phyloP scores from a whole-genome alignment of 352 stramenopile genomes.

The Phytophthora megakarya region DNA sequence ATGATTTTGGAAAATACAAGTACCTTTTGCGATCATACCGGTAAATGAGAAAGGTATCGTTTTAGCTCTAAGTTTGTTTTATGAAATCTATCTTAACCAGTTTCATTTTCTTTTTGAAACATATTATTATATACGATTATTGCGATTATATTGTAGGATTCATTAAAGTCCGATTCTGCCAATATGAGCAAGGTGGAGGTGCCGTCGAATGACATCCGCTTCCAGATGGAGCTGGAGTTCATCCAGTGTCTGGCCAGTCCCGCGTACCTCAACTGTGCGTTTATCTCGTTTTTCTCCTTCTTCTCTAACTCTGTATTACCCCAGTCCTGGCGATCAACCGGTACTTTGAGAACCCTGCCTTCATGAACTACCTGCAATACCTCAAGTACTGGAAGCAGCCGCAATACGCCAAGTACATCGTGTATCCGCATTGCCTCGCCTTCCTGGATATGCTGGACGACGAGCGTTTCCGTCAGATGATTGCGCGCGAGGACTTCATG shows the following conservation, averaged over 20 bases:
- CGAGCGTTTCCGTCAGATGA: conserved; percentile 89
- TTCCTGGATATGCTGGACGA: conserved; percentile 91
- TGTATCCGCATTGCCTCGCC: conserved; percentile 86
- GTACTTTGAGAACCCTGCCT: conserved; percentile 91
- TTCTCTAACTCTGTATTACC: not conserved
- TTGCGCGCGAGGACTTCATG: conserved; percentile 86
- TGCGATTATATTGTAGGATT: not conserved
- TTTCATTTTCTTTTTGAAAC: too few relatives aligned
- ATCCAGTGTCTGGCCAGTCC: conserved; percentile 91
- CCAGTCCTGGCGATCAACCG: conserved; percentile 91
- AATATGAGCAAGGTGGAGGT: conserved; percentile 62
- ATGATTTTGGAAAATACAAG: too few relatives aligned
- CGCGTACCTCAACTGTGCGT: conserved; percentile 88
- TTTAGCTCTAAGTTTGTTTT: too few relatives aligned
- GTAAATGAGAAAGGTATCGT: too few relatives aligned
- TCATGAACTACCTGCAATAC: conserved; percentile 92
- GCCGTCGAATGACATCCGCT: conserved; percentile 89
- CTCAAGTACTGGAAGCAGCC: conserved; percentile 93
- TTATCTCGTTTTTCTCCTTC: not conserved
- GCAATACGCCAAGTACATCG: conserved; percentile 92
- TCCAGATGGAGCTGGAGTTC: conserved; percentile 94
- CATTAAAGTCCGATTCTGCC: conserved; percentile 1
- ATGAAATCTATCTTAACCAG: too few relatives aligned
- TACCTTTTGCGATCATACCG: too few relatives aligned
- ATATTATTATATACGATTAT: too few relatives aligned